Evolutionary conservation across 805 yeast species (phyloP).

Genomic region (Candida arabinofermentans): DNA sequence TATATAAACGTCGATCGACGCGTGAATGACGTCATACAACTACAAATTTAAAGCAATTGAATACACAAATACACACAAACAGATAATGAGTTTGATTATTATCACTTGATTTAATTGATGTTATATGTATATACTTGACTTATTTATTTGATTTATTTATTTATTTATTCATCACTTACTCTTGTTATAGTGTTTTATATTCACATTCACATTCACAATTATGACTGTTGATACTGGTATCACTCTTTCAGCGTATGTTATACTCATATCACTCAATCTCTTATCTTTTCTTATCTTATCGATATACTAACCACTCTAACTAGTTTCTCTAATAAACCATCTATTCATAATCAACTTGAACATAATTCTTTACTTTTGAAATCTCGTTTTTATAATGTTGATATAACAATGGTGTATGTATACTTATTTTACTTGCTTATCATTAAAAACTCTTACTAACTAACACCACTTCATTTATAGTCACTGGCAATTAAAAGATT

Average conservation of each 20-base stretch:
- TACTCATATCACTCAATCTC: not conserved
- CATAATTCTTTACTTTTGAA: constrained; percentile 18
- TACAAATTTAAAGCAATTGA: not conserved
- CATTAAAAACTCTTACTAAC: constrained; percentile 1
- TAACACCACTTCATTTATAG: constrained; percentile 3
- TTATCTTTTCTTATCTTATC: not conserved
- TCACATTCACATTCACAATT: no score
- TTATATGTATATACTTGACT: no score
- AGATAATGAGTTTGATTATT: no score
- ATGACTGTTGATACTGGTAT: no score
- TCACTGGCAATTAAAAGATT: constrained; percentile 49
- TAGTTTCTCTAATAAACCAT: not conserved
- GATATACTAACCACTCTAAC: not conserved
- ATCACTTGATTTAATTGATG: no score
- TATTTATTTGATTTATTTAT: no score
- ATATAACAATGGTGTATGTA: constrained; percentile 35
- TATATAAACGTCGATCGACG: no score
- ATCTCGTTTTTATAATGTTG: constrained; percentile 27
- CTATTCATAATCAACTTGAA: not conserved
- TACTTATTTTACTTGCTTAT: not conserved
- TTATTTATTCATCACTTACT: no score
- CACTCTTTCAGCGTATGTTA: no score
- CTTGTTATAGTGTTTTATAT: no score
- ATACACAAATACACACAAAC: no score
- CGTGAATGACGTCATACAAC: not conserved